Evolutionary conservation across 192 early-diverging fungal genomes (phyloP).

Genomic region (Backusella mclennaniae): DNA sequence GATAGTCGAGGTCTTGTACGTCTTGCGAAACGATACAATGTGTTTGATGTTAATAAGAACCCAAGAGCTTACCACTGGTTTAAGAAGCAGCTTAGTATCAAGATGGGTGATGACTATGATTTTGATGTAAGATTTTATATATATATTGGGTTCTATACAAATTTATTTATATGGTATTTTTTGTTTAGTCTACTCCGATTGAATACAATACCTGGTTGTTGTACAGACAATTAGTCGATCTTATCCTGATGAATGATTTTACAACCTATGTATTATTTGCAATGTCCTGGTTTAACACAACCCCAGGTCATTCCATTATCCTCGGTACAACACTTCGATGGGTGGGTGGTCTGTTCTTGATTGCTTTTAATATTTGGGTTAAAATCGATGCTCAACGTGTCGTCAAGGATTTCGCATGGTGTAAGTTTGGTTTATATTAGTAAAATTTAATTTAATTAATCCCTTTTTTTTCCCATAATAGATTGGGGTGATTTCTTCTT

Average conservation of each 20-base stretch:
- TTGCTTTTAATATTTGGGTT: conserved; percentile 95
- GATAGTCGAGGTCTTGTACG: conserved; percentile 69
- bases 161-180: background rate
- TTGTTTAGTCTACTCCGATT: conserved; percentile 65
- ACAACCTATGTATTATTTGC: conserved; percentile 81
- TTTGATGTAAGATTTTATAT: conserved; percentile 62
- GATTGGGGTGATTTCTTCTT: conserved; percentile 99
- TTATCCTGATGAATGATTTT: conserved; percentile 94
- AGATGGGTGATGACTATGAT: conserved; percentile 79
- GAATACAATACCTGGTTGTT: conserved; percentile 98
- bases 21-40: conserved; percentile 65
- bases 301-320: conserved; percentile 58
- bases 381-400: conserved; percentile 93
- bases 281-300: conserved; percentile 71
- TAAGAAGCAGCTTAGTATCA: conserved; percentile 64
- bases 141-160: background rate
- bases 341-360: conserved; percentile 73
- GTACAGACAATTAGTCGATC: conserved; percentile 89
- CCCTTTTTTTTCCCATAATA: conserved; percentile 26
- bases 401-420: conserved; percentile 98
- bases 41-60: conserved; percentile 60
- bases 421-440: conserved; percentile 51
- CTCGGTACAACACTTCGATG: conserved; percentile 72
- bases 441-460: background rate
- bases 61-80: conserved; percentile 58